Evolutionary conservation across 257 asterid genomes (phyloP).

Genomic region (Marsdenia floribunda): DNA sequence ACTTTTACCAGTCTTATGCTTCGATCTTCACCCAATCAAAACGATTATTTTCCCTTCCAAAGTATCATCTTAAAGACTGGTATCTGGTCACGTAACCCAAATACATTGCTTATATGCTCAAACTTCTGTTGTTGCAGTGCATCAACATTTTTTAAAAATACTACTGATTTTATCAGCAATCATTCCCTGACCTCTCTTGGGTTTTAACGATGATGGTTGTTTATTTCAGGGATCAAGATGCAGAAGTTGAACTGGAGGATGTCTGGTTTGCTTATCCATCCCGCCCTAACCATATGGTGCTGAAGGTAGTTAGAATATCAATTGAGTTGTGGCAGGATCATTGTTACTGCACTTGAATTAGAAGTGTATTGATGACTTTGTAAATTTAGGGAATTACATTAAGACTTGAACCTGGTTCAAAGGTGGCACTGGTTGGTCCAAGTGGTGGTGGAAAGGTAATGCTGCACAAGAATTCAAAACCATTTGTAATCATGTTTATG

Average conservation of each 20-base stretch:
- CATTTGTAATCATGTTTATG: neutral
- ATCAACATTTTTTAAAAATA: neutral
- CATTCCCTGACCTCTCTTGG: neutral
- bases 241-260: slow-evolving; percentile 70
- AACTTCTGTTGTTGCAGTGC: neutral
- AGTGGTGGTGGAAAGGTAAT: slow-evolving; percentile 94
- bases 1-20: neutral
- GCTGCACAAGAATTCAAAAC: neutral
- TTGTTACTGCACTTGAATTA: neutral
- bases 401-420: slow-evolving; percentile 61
- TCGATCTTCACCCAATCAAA: neutral
- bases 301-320: slow-evolving; percentile 46
- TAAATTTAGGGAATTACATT: slow-evolving; percentile 61
- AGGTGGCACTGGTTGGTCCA: slow-evolving; percentile 89
- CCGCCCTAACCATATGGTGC: slow-evolving; percentile 73
- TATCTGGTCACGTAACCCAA: neutral
- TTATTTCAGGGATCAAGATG: slow-evolving; percentile 55
- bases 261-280: slow-evolving; percentile 95
- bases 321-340: neutral
- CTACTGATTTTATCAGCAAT: neutral
- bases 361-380: neutral
- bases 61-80: neutral
- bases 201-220: neutral
- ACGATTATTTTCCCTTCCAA: neutral
- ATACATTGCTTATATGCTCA: neutral